These are phyloP conservation scores for Isabelozyma rhagii DNA, from an alignment of 805 yeast genomes.

Conservation along the genomic window DNA sequence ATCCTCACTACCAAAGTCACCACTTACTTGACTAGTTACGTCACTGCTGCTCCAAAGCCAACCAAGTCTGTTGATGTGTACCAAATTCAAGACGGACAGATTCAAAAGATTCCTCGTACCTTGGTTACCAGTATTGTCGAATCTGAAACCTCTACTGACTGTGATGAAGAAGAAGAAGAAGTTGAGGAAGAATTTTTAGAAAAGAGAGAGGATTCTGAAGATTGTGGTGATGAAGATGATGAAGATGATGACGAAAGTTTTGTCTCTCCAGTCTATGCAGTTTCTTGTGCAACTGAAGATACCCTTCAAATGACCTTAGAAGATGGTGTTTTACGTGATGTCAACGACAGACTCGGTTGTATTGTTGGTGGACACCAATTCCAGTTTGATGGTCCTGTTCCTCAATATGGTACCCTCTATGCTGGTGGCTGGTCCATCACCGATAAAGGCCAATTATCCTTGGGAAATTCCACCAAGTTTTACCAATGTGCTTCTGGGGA, in stretches of 20 bases:
- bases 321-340: constrained; percentile 29
- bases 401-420: constrained; percentile 35
- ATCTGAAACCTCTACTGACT: neutral
- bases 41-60: constrained; percentile 19
- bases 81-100: constrained; percentile 29
- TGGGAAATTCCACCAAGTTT: constrained; percentile 29
- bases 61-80: constrained; percentile 16
- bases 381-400: constrained; percentile 41
- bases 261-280: constrained; percentile 23
- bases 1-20: constrained; percentile 9
- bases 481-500: constrained; percentile 41
- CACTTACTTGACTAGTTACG: constrained; percentile 10
- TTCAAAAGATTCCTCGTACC: constrained; percentile 14
- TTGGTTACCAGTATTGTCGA: neutral
- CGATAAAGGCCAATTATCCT: constrained; percentile 26
- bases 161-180: constrained; percentile 1
- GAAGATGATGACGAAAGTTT: constrained; percentile 5
- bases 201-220: constrained; percentile 1
- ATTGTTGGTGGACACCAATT: constrained; percentile 37
- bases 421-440: constrained; percentile 41
- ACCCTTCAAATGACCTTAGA: constrained; percentile 27
- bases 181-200: neutral
- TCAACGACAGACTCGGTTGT: constrained; percentile 31
- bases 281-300: constrained; percentile 21
- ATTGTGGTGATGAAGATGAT: constrained; percentile 1